Base-by-base conservation (phyloP, 1,284 basidiomycete species). In the Ganoderma resinaceum region DNA sequence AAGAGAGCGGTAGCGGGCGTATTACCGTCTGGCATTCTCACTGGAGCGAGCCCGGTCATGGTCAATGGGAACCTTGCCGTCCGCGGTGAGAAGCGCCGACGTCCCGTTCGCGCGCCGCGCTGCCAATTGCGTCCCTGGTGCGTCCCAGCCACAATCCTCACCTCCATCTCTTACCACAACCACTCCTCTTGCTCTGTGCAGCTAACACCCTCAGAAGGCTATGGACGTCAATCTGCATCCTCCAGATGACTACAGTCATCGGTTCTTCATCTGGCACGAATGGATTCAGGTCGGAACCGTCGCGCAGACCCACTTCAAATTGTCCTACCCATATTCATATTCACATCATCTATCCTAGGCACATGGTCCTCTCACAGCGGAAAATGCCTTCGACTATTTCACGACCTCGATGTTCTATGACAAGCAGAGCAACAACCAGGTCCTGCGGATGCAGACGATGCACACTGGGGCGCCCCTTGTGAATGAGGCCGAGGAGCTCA, bases 381-480 rank as follows among this genome's bases (percentile, higher is more conserved):
- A 91, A 70, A 94, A 93, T 76, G 93, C 93, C 53, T 90, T 95
- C 72, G 93, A 95, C 66, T 96, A 95, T 81, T 96, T 96, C 77
- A 84, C 91, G 20, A 87, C 88, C 1, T 95, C 93, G 20, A 94
- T 94, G 89, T 95, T 95, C 82, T 96, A 94, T 78, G 94, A 96
- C 81, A 93, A 94, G 78, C 90, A 93, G 79, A 95, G 93, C 79
- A 95, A 92, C 79, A 96, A 96, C 78, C 92, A 95, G 76, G 89
- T 93, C 35, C 82, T 96, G 58, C 90, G 93, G 74, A 96, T 96
- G 94, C 94, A 96, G 80, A 95, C 93, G 0, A 91, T 91, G 81
- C 90, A 93, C 75, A 91, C 91, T 0, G 93, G 91, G 29, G 83
- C 88, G 58, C 87, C 90, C 2, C 81, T 91, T 65, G 80, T 86